A percentile compares a stretch with the other conserved stretches of the same genome.
Evolutionary conservation across 768 basidiomycete genomes (phyloP).

Genomic region (Mycena galopus): DNA sequence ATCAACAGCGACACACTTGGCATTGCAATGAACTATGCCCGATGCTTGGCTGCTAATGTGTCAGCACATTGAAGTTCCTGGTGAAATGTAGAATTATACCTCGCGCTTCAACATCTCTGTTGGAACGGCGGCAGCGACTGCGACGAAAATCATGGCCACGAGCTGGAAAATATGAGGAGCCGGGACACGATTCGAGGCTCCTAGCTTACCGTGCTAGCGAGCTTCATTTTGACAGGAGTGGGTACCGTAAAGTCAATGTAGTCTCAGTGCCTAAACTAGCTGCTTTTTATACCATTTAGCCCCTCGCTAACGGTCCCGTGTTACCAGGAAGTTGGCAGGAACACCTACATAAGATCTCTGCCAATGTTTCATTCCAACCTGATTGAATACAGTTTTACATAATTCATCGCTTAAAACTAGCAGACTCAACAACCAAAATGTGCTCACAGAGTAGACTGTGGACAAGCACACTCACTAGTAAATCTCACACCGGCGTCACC

Average conservation of each 20-base stretch:
- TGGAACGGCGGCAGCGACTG: background rate
- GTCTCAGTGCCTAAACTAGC: background rate
- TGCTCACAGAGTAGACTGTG: background rate
- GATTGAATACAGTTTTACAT: conserved; percentile 2
- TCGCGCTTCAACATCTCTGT: conserved; percentile 3
- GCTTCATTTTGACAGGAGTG: background rate
- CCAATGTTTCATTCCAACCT: too few relatives aligned
- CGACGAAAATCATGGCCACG: conserved; percentile 3
- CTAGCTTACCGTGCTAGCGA: background rate
- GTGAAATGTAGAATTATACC: background rate
- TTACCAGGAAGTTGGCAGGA: conserved; percentile 3
- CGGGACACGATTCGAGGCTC: background rate
- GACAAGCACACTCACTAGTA: background rate
- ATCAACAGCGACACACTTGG: too few relatives aligned
- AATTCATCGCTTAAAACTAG: background rate
- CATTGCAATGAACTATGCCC: background rate
- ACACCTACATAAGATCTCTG: conserved; percentile 12
- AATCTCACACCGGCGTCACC: background rate
- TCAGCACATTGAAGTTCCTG: conserved; percentile 3
- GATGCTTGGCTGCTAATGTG: conserved; percentile 4
- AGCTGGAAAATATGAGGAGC: background rate
- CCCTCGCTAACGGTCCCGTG: conserved; percentile 4
- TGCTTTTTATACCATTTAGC: too few relatives aligned
- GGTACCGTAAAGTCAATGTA: conserved; percentile 1
- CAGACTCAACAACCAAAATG: background rate